Evolutionary conservation across 805 yeast species (phyloP), one percentile per base, ranked within the genome.

Genomic region (Saturnispora sanitii): DNA sequence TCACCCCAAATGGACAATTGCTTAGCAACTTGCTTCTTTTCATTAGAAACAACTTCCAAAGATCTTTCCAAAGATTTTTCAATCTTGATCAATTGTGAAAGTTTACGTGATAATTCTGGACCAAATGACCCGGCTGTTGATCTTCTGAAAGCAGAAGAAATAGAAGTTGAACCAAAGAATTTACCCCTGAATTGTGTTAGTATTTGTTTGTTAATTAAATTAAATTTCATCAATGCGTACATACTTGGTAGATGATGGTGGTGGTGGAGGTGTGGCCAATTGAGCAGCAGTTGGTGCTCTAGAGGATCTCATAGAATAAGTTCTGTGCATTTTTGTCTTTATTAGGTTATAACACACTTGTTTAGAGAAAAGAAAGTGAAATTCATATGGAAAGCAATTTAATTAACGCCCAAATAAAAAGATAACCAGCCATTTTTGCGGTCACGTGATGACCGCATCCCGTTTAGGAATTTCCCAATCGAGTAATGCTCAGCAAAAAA

Each of bases 251-350:
- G 96, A 82, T 41, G 95, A 69, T 25, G 96, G 79, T 36, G 94
- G 79, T 32, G 95, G 80, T 50, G 96, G 97, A 36, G 97, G 97
- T 42, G 94, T 90, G 26, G 97, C 96, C 66, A 90, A 66, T 67
- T 90, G 96, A 51, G 95, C 77, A 45, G 97, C 97, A 43, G 98
- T 88, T 47, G 98, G 98, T 30, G 96, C 97, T 66, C 95, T 83
- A 42, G 81, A 64, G 55, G 87, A 79, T 77, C 98, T 87, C 67
- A 90, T 73, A 27, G 98, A 90, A 68, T 92, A 92, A 38, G 98
- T 90, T 80, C 96, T 83, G 75, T 90, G 96, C 98, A 92, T 92
- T 50, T 32, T 32, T 29, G 19, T 11, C 37, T 65, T n/a, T n/a
- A n/a, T n/a, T n/a, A n/a, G n/a, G n/a, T n/a, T n/a, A n/a, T n/a